Evolutionary conservation across 768 basidiomycete species (phyloP), one percentile per base, ranked within the genome.

Genomic region (Podaxis sp.): DNA sequence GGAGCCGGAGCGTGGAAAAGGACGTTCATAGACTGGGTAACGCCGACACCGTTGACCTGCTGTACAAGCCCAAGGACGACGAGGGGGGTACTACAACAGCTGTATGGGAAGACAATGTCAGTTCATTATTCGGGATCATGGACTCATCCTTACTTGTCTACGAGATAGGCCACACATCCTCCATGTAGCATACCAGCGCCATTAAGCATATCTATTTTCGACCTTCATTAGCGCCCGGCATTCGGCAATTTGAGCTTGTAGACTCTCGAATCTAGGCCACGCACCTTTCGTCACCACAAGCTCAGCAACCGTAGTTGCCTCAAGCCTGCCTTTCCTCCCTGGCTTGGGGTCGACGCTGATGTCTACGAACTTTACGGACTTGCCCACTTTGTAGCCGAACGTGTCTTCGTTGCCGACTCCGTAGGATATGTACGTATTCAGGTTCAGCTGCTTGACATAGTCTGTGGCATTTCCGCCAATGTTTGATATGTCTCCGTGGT

Each of bases 181-280:
- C 90, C 89, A 66, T 90, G 89, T 15, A 90, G 77, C 84, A 89
- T 88, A 1, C 87, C 86, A 26, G 87, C 87, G 12, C 89, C 89
- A 67, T 91, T 92, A 36, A 90, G 76, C 87, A 90, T 89, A 61
- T 82, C 89, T 88, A 65, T 40, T 52, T 46, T 7, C 40, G 1
- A 52, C 12, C n/a, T 36, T 3, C 40, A 55, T 55, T 48, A 55
- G 52, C 38, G 33, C 33, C 22, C 49, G 33, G 40, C 24, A 48
- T 13, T 48, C 61, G 33, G 60, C 28, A 54, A 44, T 5, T 61
- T 44, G 51, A 52, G 36, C 38, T 33, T 36, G 62, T 24, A 40
- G 44, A 61, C 64, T 53, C 63, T 59, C 24, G 63, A 57, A 46
- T 52, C 28, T 48, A 52, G 30, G n/a, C 38, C 54, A 67, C 85